Conservation (phyloP, 768 basidiomycete species). For the Russula compacta region DNA sequence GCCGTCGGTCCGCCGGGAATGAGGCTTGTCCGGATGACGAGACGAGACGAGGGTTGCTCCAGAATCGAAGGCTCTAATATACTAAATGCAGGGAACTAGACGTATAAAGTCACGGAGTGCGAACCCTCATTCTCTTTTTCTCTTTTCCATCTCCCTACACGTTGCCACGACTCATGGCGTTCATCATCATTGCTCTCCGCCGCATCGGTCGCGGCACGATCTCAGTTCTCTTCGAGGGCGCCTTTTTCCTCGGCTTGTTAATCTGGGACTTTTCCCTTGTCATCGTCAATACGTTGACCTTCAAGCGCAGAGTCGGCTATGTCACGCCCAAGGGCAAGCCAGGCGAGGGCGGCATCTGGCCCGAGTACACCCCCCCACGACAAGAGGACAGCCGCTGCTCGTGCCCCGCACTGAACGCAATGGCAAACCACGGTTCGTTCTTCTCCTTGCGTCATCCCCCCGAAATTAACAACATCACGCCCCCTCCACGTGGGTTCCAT, state of each 20-base stretch:
- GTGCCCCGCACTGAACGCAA: slow-evolving; percentile 68
- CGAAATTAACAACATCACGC: background rate
- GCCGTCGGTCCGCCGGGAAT: no score
- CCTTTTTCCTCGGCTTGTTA: slow-evolving; percentile 26
- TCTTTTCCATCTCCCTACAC: background rate
- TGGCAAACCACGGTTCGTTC: slow-evolving; percentile 73
- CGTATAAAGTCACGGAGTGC: background rate
- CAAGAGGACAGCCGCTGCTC: slow-evolving; percentile 62
- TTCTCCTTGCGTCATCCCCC: no score
- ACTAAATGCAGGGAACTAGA: background rate
- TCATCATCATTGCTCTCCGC: slow-evolving; percentile 13
- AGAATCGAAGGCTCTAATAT: background rate
- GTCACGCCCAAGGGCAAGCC: slow-evolving; percentile 48
- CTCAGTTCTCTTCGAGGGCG: background rate
- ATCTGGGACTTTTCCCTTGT: slow-evolving; percentile 46
- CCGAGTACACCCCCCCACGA: slow-evolving; percentile 48
- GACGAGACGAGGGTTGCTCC: background rate
- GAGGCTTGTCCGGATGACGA: no score
- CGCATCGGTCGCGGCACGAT: slow-evolving; percentile 9
- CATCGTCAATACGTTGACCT: slow-evolving; percentile 42
- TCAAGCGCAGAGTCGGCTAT: slow-evolving; percentile 41
- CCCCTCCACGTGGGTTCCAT: no score
- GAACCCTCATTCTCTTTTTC: background rate
- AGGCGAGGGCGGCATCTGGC: slow-evolving; percentile 58
- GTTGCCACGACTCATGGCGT: background rate